A percentile compares a stretch with the other conserved stretches of the same genome.
phyloP scores from a whole-genome alignment of 805 yeast species.

The Kregervanrija pseudodelftensis region DNA sequence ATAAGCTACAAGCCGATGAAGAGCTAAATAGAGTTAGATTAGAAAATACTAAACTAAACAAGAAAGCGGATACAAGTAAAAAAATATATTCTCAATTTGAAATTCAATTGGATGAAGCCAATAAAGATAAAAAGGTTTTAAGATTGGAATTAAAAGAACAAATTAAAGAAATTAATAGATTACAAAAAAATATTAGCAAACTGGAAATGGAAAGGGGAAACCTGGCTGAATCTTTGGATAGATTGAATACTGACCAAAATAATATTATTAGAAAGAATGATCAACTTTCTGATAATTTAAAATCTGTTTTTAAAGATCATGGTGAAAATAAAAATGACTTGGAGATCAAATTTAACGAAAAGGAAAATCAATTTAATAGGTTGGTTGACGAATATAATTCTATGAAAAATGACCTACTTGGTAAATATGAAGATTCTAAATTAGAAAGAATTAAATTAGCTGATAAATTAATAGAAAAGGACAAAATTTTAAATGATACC shows the following conservation, averaged over 20 bases:
- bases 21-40: not conserved
- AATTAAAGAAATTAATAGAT: constrained; percentile 12
- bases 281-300: constrained; percentile 1
- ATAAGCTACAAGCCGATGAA: not conserved
- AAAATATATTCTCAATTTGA: constrained; percentile 15
- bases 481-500: constrained; percentile 1
- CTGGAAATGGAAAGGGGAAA: constrained; percentile 11
- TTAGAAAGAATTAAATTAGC: constrained; percentile 1
- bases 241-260: constrained; percentile 16
- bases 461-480: not conserved
- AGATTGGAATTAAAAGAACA: constrained; percentile 8
- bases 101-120: not conserved
- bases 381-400: constrained; percentile 23
- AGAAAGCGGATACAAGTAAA: constrained; percentile 1
- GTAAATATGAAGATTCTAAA: constrained; percentile 12
- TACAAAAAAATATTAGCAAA: constrained; percentile 12
- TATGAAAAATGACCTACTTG: constrained; percentile 27
- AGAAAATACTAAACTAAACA: not conserved
- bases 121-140: not conserved
- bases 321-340: constrained; percentile 10
- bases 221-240: constrained; percentile 11
- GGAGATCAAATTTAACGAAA: constrained; percentile 15
- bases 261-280: constrained; percentile 14
- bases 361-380: constrained; percentile 14
- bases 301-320: not conserved